phyloP scores from a whole-genome alignment of 2,329 filamentous ascomycete genomes.

The Didymellaceae sp. region DNA sequence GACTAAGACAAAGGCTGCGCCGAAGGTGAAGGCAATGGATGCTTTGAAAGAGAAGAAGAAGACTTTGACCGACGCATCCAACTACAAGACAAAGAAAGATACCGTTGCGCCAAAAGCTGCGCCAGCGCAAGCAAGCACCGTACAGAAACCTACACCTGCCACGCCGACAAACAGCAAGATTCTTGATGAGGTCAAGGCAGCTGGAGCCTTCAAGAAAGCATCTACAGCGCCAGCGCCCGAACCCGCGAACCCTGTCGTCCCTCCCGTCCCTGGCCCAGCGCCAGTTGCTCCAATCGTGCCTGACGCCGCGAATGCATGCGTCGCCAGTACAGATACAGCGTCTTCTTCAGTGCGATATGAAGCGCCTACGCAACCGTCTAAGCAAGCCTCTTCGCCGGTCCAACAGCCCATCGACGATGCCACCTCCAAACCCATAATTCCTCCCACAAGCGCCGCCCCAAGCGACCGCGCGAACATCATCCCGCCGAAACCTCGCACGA shows the following conservation, averaged over 20 bases:
- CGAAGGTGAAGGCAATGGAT: conserved; percentile 21
- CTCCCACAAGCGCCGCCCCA: conserved; percentile 4
- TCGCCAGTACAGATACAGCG: neutral
- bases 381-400: conserved; percentile 4
- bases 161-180: conserved; percentile 40
- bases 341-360: neutral
- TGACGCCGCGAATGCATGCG: neutral
- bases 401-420: conserved; percentile 7
- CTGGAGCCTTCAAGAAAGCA: conserved; percentile 27
- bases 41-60: conserved; percentile 24
- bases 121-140: conserved; percentile 10
- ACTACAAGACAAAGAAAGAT: conserved; percentile 20
- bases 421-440: conserved; percentile 2
- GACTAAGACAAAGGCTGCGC: conserved; percentile 28
- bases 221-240: neutral
- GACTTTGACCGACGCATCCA: conserved; percentile 14
- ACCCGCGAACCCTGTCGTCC: conserved; percentile 6
- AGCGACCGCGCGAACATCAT: conserved; percentile 13
- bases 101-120: conserved; percentile 21
- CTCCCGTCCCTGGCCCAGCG: conserved; percentile 14
- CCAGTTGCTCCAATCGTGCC: conserved; percentile 14
- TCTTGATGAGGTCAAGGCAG: conserved; percentile 36
- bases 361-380: neutral
- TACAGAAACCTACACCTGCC: conserved; percentile 33
- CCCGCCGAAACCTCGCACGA: conserved; percentile 14